Evolutionary conservation across 495 filamentous ascomycete genomes (phyloP).

Genomic region (Penicillium subrubescens): DNA sequence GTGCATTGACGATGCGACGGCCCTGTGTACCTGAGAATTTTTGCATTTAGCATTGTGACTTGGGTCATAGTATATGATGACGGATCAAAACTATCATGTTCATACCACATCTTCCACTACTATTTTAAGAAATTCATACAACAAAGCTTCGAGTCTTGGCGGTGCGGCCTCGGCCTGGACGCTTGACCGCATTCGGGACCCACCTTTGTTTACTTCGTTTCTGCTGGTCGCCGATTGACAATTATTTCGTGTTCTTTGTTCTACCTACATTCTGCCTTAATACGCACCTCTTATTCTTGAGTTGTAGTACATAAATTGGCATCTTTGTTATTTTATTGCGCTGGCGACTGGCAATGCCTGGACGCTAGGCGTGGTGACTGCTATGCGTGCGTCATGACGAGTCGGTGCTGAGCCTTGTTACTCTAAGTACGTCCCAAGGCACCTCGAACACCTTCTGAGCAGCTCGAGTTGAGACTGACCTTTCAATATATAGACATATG

Average conservation of each 20-base stretch:
- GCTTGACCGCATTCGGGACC: slow-evolving; percentile 29
- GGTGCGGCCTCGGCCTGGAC: slow-evolving; percentile 3
- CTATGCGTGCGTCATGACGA: slow-evolving; percentile 22
- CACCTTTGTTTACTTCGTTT: slow-evolving; percentile 37
- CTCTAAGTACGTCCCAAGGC: slow-evolving; percentile 1
- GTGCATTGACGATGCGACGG: slow-evolving; percentile 32
- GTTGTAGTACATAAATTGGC: slow-evolving; percentile 15
- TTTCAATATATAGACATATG: slow-evolving; percentile 11
- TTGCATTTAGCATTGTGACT: slow-evolving; percentile 21
- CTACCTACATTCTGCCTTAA: slow-evolving; percentile 11
- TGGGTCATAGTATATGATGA: slow-evolving; percentile 9
- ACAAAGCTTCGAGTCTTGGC: background rate
- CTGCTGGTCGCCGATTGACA: slow-evolving; percentile 11
- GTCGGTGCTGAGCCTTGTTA: slow-evolving; percentile 7
- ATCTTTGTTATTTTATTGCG: slow-evolving; percentile 4
- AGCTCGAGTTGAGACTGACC: background rate
- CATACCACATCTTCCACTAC: background rate
- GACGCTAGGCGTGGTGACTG: slow-evolving; percentile 12
- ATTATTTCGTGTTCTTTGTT: slow-evolving; percentile 5
- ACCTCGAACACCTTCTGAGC: background rate
- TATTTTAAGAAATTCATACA: background rate
- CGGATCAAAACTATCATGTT: background rate
- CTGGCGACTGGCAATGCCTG: slow-evolving; percentile 8
- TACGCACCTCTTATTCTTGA: slow-evolving; percentile 14
- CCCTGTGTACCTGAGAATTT: slow-evolving; percentile 17